Base-by-base conservation (phyloP, 176 grass and related monocot genomes). In the Pontederia paniculata region DNA sequence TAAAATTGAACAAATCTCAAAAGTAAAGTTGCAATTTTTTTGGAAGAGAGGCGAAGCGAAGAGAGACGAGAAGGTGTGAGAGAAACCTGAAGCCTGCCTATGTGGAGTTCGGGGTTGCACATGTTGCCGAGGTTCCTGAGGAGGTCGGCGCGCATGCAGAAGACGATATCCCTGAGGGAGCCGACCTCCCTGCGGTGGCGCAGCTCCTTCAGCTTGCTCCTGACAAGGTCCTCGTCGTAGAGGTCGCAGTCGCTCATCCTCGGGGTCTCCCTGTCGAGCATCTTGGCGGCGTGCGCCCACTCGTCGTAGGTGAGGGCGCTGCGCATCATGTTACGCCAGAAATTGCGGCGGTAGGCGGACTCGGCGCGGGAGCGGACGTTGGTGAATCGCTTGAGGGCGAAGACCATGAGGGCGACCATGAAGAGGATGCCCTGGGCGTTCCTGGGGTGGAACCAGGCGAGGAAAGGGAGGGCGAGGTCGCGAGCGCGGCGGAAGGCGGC, bases 241-340 rank as follows among this genome's bases (percentile, higher is more conserved):
- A 94, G 75, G 54, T 78, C 74, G 7, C 79, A 62, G 65, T 94
- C 88, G 63, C 21, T 89, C 37, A 75, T 74, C 66, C 77, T 83
- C 25, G 74, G 65, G 0, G 78, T 82, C 70, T 86, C 89, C 42
- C 61, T 73, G 37, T 95, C 89, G 59, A 89, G 81, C 89, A 95
- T 89, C 71, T 76, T 70, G 45, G 89, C 85, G 10, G 78, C 89
- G 76, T 89, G 89, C 48, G 85, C 73, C 89, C 89, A 95, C 78
- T 95, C 89, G 77, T 95, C 85, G 70, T 86, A 95, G 52, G 89
- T 83, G 60, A 89, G 75, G 57, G 89, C 89, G 20, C 70, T 75
- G 62, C 89, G 76, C 82, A 95, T 89, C 78, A 80, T 79, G 74
- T 86, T 83, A 23, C 85, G 84, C 85, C 85, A 95, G 84, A 95